These are phyloP conservation scores for Pyrus hybrid DNA, from an alignment of 331 rosid genomes.

Conservation along the genomic window DNA sequence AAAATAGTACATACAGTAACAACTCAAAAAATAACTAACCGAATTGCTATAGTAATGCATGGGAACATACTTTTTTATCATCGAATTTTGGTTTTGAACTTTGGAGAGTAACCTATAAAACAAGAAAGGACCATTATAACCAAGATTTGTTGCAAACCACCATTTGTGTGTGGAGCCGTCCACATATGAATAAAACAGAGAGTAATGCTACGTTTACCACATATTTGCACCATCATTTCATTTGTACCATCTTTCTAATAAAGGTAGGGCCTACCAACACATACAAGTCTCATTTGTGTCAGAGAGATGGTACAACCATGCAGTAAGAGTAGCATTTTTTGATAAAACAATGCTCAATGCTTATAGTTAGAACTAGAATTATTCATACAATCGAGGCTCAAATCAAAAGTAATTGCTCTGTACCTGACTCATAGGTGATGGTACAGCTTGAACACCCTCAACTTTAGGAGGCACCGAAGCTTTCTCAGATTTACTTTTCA, in stretches of 20 bases:
- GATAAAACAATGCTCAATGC: not conserved
- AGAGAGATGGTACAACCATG: too few relatives aligned
- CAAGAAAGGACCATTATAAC: not conserved
- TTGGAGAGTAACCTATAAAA: slow-evolving; percentile 12
- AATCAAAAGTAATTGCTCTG: slow-evolving; percentile 1
- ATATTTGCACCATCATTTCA: too few relatives aligned
- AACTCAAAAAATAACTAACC: not conserved
- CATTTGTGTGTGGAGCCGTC: not conserved
- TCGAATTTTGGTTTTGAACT: slow-evolving; percentile 20
- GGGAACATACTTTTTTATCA: slow-evolving; percentile 11
- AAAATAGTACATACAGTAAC: not conserved
- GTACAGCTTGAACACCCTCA: slow-evolving; percentile 32
- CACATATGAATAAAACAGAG: not conserved
- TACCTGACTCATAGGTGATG: slow-evolving; percentile 47
- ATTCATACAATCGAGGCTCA: not conserved
- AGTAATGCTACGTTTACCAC: too few relatives aligned
- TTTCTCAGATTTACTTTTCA: slow-evolving; percentile 22
- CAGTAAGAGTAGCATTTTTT: too few relatives aligned
- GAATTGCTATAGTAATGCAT: not conserved
- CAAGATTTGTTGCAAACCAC: not conserved
- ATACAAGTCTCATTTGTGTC: too few relatives aligned
- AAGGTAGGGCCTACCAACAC: too few relatives aligned
- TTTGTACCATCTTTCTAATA: too few relatives aligned
- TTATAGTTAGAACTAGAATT: not conserved
- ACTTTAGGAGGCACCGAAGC: slow-evolving; percentile 22